These are phyloP conservation scores for Starmerella khaoyaiensis DNA, from an alignment of 805 yeast species.

Conservation along the genomic window DNA sequence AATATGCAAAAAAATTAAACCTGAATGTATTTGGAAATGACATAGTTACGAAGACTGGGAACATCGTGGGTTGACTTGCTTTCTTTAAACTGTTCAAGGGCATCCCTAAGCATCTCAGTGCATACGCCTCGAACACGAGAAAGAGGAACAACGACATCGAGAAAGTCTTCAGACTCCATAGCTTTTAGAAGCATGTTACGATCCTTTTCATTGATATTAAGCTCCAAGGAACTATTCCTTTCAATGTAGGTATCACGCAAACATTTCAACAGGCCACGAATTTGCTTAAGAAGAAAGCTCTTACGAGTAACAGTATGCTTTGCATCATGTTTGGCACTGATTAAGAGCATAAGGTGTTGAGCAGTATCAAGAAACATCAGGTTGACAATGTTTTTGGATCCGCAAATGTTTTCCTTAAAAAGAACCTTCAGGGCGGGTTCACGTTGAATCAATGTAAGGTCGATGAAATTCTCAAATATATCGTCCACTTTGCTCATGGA, in stretches of 20 bases:
- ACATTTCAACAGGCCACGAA: background rate
- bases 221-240: slow-evolving; percentile 9
- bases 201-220: slow-evolving; percentile 9
- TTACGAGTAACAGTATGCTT: slow-evolving; percentile 5
- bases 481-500: slow-evolving; percentile 1
- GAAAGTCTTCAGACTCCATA: background rate
- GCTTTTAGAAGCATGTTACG: slow-evolving; percentile 1
- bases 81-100: slow-evolving; percentile 1
- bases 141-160: background rate
- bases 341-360: slow-evolving; percentile 1
- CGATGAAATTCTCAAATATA: slow-evolving; percentile 1
- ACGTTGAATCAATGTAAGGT: slow-evolving; percentile 3
- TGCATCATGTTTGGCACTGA: slow-evolving; percentile 1
- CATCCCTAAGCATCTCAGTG: slow-evolving; percentile 2
- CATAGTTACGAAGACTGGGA: slow-evolving; percentile 5
- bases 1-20: background rate
- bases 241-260: background rate
- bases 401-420: slow-evolving; percentile 7
- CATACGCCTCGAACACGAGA: background rate
- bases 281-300: background rate
- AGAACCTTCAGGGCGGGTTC: slow-evolving; percentile 19
- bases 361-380: slow-evolving; percentile 10
- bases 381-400: slow-evolving; percentile 10
- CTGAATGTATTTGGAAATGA: slow-evolving; percentile 1
- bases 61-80: background rate